Evolutionary conservation across 2,329 filamentous ascomycete species (phyloP).

Genomic region (Diatrype stigma): DNA sequence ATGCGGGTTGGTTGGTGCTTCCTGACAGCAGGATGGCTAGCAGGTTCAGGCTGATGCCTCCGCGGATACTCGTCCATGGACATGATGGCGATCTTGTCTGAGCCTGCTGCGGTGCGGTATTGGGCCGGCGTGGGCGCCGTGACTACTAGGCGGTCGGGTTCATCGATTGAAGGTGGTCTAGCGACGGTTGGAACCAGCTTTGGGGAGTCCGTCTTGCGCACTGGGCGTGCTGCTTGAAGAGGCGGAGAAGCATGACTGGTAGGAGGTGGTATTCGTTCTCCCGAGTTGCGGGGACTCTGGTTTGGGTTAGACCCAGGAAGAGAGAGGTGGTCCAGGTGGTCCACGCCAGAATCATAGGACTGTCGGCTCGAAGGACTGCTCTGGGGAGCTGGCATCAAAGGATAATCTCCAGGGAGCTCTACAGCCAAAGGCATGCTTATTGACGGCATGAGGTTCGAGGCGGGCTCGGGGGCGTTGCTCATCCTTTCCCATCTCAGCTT

Average conservation of each 20-base stretch:
- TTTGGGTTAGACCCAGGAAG: constrained; percentile 27
- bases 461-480: constrained; percentile 38
- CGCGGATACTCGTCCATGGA: constrained; percentile 55
- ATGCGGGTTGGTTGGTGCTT: constrained; percentile 38
- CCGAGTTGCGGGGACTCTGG: constrained; percentile 48
- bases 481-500: constrained; percentile 62
- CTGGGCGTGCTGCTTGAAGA: constrained; percentile 26
- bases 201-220: constrained; percentile 18
- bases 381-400: constrained; percentile 32
- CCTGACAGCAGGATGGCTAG: constrained; percentile 20
- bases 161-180: constrained; percentile 30
- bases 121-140: constrained; percentile 55
- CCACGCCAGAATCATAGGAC: constrained; percentile 54
- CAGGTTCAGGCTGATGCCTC: constrained; percentile 26
- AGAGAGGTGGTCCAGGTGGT: constrained; percentile 46
- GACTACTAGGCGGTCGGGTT: constrained; percentile 51
- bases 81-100: constrained; percentile 66
- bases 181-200: constrained; percentile 12
- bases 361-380: constrained; percentile 41
- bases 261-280: constrained; percentile 38
- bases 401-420: constrained; percentile 55
- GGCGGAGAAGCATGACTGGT: constrained; percentile 27
- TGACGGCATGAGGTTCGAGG: constrained; percentile 37
- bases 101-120: constrained; percentile 53
- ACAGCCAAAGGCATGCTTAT: constrained; percentile 48